These are phyloP conservation scores for Cryptosporidium meleagridis DNA, from an alignment of 169 alveolate species.

Conservation along the genomic window DNA sequence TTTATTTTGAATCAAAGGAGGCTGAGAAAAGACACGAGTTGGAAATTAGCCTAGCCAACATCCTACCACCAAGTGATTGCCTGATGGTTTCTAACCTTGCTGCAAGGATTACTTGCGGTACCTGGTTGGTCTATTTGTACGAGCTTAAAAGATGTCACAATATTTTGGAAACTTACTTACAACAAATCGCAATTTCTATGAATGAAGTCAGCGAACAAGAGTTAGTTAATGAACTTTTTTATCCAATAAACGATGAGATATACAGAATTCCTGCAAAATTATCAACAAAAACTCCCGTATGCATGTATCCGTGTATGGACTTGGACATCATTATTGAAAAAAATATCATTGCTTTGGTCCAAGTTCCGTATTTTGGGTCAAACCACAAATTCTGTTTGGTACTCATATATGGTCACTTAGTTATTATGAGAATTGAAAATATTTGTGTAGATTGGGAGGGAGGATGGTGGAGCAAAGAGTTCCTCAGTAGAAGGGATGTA, in stretches of 20 bases:
- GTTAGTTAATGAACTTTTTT: conserved; percentile 37
- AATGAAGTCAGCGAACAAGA: conserved; percentile 31
- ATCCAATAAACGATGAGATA: conserved; percentile 47
- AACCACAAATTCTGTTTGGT: conserved; percentile 77
- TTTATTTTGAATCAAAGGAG: background rate
- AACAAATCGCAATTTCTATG: conserved; percentile 50
- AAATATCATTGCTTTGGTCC: conserved; percentile 35
- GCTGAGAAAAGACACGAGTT: conserved; percentile 18
- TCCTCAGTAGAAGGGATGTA: conserved; percentile 88
- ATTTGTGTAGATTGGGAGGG: conserved; percentile 87
- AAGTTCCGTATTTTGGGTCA: conserved; percentile 41
- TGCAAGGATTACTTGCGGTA: conserved; percentile 88
- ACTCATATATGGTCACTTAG: conserved; percentile 83
- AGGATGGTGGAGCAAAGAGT: conserved; percentile 88
- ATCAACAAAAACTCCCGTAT: conserved; percentile 40
- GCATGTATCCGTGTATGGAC: conserved; percentile 56
- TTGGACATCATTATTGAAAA: conserved; percentile 63
- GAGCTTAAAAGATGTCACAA: conserved; percentile 83
- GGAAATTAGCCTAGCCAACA: background rate
- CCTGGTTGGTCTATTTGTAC: conserved; percentile 90
- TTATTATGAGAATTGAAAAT: conserved; percentile 84
- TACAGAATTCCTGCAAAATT: conserved; percentile 67
- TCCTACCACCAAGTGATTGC: conserved; percentile 58
- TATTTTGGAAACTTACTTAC: conserved; percentile 64
- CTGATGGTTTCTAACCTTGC: conserved; percentile 82